A percentile compares a stretch with the other conserved stretches of the same genome.
phyloP scores from a whole-genome alignment of 116 monocot species.

The Cymodocea nodosa region DNA sequence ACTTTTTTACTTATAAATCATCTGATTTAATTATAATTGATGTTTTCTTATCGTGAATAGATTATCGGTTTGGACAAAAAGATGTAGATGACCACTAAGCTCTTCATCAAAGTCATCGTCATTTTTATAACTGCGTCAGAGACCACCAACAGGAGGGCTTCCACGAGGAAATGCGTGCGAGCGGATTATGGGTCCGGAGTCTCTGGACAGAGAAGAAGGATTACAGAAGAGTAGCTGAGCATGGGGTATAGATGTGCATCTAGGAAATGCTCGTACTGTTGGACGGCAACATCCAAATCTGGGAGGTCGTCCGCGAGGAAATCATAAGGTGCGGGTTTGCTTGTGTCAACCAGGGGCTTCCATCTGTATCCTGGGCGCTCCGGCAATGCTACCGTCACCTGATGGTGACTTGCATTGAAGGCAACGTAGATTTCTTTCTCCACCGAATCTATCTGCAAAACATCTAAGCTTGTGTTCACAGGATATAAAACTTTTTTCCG shows the following conservation, averaged over 20 bases:
- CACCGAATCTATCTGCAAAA: constrained; percentile 36
- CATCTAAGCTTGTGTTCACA: background rate
- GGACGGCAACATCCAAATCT: constrained; percentile 14
- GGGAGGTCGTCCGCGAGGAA: constrained; percentile 57
- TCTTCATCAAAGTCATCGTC: too few relatives aligned
- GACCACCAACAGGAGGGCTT: too few relatives aligned
- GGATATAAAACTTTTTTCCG: too few relatives aligned
- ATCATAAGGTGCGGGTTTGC: constrained; percentile 73
- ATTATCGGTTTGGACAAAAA: too few relatives aligned
- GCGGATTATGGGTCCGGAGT: constrained; percentile 15
- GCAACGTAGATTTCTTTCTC: constrained; percentile 75
- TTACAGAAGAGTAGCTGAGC: constrained; percentile 80
- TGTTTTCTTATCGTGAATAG: too few relatives aligned
- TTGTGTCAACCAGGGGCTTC: constrained; percentile 82
- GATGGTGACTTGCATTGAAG: constrained; percentile 78
- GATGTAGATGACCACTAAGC: too few relatives aligned
- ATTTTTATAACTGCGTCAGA: too few relatives aligned
- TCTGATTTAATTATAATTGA: too few relatives aligned
- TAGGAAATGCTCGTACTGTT: constrained; percentile 47
- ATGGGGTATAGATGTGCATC: constrained; percentile 76
- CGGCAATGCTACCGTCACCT: constrained; percentile 44
- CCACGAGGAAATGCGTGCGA: too few relatives aligned
- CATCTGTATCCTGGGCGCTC: constrained; percentile 66
- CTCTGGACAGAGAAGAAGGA: constrained; percentile 44
- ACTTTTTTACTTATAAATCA: too few relatives aligned